phyloP scores from a whole-genome alignment of 345 rosid genomes.

The Iberis pinnata region DNA sequence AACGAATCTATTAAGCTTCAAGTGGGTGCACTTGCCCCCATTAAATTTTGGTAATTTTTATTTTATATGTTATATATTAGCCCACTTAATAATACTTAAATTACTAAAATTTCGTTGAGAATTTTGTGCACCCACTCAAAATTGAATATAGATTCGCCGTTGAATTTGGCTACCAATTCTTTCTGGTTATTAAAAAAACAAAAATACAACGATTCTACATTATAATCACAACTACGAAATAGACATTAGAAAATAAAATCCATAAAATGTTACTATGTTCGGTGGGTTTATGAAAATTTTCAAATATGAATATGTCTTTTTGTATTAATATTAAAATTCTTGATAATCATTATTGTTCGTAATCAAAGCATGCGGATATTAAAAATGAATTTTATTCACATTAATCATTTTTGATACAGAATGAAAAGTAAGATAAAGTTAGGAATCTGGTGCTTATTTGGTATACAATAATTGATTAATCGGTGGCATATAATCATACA shows the following conservation, averaged over 20 bases:
- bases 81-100: no score
- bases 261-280: background rate
- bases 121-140: no score
- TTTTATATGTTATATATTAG: no score
- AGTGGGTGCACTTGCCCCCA: no score
- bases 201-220: background rate
- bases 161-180: no score
- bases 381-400: slow-evolving; percentile 8
- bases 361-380: slow-evolving; percentile 1
- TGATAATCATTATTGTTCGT: slow-evolving; percentile 8
- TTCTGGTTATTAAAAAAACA: no score
- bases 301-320: background rate
- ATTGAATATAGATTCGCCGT: no score
- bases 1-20: no score
- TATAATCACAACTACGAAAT: slow-evolving; percentile 13
- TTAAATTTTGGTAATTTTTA: no score
- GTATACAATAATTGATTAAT: slow-evolving; percentile 26
- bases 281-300: background rate
- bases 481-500: slow-evolving; percentile 16
- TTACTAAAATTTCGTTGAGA: no score
- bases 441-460: slow-evolving; percentile 23
- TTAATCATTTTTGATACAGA: slow-evolving; percentile 14
- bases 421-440: slow-evolving; percentile 1
- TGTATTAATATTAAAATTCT: background rate
- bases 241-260: background rate